These are phyloP conservation scores for Globisporangium takayamanum DNA, from an alignment of 352 stramenopile genomes.

Conservation along the genomic window DNA sequence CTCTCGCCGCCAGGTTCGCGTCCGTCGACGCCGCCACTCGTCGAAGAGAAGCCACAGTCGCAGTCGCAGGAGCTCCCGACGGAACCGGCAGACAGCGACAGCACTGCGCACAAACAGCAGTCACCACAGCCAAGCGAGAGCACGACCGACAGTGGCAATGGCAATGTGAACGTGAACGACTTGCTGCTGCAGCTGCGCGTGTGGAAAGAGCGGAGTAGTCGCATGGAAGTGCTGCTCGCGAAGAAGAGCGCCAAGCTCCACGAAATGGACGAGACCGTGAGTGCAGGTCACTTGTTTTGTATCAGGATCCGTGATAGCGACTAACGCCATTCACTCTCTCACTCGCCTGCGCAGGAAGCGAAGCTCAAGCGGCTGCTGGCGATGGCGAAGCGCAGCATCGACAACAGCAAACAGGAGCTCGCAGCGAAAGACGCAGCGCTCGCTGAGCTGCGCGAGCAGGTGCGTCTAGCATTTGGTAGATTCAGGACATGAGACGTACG, in stretches of 20 bases:
- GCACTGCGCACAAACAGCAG: not conserved
- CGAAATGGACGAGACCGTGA: slow-evolving; percentile 71
- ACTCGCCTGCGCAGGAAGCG: slow-evolving; percentile 30
- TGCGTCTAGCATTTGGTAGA: slow-evolving; percentile 3
- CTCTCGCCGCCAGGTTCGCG: slow-evolving; percentile 5
- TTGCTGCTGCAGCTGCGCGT: slow-evolving; percentile 31
- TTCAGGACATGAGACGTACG: not conserved
- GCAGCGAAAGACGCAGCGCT: slow-evolving; percentile 55
- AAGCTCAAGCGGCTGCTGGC: slow-evolving; percentile 81
- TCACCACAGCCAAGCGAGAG: not conserved
- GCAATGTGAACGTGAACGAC: slow-evolving; percentile 14
- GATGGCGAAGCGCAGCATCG: slow-evolving; percentile 86
- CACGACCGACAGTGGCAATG: not conserved
- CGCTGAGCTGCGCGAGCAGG: slow-evolving; percentile 38
- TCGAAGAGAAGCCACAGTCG: not conserved
- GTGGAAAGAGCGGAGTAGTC: slow-evolving; percentile 55
- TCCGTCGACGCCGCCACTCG: slow-evolving; percentile 1
- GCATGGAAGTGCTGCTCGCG: slow-evolving; percentile 54
- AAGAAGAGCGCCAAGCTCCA: slow-evolving; percentile 72
- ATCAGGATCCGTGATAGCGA: not conserved
- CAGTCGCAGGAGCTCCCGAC: not conserved
- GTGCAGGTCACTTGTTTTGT: not conserved
- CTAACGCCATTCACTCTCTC: not conserved
- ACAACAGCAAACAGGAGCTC: slow-evolving; percentile 84
- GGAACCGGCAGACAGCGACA: not conserved